These are phyloP conservation scores for Aegilops sharonensis DNA, from an alignment of 176 grass and related monocot genomes.

Conservation along the genomic window DNA sequence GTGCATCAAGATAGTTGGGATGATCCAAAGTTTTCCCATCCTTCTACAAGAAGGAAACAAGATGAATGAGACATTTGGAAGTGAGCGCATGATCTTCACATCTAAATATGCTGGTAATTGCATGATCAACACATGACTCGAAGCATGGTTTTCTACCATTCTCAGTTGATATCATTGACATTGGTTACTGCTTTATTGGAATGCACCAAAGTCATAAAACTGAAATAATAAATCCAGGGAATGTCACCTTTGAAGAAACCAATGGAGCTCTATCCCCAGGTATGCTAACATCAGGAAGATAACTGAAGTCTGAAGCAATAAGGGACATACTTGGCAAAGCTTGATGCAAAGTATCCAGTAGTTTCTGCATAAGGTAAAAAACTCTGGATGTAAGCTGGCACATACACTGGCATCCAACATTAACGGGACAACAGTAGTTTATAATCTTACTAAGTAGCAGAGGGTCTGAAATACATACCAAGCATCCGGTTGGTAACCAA, in stretches of 20 bases:
- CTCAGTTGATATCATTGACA: background rate
- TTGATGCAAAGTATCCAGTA: conserved; percentile 86
- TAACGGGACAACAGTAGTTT: background rate
- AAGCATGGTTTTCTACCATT: background rate
- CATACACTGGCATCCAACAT: conserved; percentile 26
- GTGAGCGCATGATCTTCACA: background rate
- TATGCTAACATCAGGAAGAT: conserved; percentile 95
- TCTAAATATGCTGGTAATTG: conserved; percentile 7
- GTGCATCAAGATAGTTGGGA: conserved; percentile 78
- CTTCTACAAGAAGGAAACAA: conserved; percentile 64
- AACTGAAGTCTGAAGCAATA: conserved; percentile 95
- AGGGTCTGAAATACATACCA: conserved; percentile 49
- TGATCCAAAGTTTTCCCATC: conserved; percentile 79
- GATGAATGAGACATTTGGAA: conserved; percentile 25
- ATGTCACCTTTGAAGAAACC: conserved; percentile 76
- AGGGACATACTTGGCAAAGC: conserved; percentile 90
- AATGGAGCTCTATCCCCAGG: conserved; percentile 89
- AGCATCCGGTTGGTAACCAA: conserved; percentile 95
- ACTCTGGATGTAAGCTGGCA: background rate
- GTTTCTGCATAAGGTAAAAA: conserved; percentile 47
- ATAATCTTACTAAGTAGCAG: conserved; percentile 2
- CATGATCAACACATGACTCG: background rate
- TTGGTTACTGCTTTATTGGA: background rate
- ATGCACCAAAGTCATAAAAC: conserved; percentile 1
- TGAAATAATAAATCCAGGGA: background rate